Percentiles rank a stretch among this genome's conserved stretches.
phyloP scores from a whole-genome alignment of 495 filamentous ascomycete species.

The Hamigera avellanea region DNA sequence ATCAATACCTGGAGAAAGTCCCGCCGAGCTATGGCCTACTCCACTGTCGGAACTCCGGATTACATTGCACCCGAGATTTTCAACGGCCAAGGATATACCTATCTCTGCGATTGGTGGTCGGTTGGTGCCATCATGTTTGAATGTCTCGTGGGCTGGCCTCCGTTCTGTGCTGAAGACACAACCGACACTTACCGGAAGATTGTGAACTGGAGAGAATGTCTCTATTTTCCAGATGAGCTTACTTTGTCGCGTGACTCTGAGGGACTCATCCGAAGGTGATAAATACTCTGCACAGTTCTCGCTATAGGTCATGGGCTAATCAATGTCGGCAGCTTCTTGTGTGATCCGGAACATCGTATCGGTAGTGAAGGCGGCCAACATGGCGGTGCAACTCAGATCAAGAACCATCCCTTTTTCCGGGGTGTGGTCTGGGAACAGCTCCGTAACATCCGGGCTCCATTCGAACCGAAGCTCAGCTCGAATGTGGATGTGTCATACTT shows the following conservation, averaged over 20 bases:
- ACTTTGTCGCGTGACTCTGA: slow-evolving; percentile 79
- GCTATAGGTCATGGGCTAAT: slow-evolving; percentile 7
- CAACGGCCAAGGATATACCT: slow-evolving; percentile 86
- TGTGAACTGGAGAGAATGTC: slow-evolving; percentile 88
- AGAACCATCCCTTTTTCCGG: slow-evolving; percentile 87
- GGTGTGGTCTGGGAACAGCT: slow-evolving; percentile 89
- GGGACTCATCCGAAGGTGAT: slow-evolving; percentile 70
- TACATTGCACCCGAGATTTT: slow-evolving; percentile 99
- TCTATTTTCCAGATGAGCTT: slow-evolving; percentile 96
- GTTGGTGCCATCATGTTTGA: slow-evolving; percentile 99
- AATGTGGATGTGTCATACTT: slow-evolving; percentile 98
- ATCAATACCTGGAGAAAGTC: slow-evolving; percentile 99
- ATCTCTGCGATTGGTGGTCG: slow-evolving; percentile 98
- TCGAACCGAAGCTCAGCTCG: slow-evolving; percentile 83
- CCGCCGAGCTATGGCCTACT: slow-evolving; percentile 89
- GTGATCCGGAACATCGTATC: slow-evolving; percentile 80
- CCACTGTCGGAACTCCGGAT: slow-evolving; percentile 94
- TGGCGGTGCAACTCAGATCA: slow-evolving; percentile 78
- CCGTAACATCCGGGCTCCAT: slow-evolving; percentile 84
- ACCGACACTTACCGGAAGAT: slow-evolving; percentile 99
- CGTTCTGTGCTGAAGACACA: slow-evolving; percentile 95
- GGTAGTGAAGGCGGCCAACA: slow-evolving; percentile 52
- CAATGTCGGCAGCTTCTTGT: slow-evolving; percentile 59
- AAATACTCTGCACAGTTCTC: neutral
- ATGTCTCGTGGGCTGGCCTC: slow-evolving; percentile 96